Percentiles rank a stretch among this genome's conserved stretches.
These are phyloP conservation scores for Aspergillus udagawae DNA, from an alignment of 2,329 filamentous ascomycete species.

Conservation along the genomic window DNA sequence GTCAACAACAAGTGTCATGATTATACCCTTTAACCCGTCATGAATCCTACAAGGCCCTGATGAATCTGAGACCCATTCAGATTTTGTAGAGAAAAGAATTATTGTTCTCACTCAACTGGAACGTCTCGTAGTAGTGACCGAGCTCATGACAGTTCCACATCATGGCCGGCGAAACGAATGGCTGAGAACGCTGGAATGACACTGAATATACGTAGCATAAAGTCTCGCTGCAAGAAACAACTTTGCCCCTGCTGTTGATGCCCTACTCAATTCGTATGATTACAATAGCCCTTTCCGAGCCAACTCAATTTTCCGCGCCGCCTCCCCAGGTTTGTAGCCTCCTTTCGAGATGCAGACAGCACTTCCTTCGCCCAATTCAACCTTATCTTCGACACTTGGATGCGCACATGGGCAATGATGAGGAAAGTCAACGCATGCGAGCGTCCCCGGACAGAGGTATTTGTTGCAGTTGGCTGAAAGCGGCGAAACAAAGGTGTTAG, in stretches of 20 bases:
- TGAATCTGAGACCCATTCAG: not conserved
- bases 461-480: slow-evolving; percentile 74
- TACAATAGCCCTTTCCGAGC: slow-evolving; percentile 47
- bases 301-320: slow-evolving; percentile 46
- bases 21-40: not conserved
- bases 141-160: not conserved
- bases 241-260: not conserved
- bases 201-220: not conserved
- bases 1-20: not conserved
- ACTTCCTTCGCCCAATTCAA: slow-evolving; percentile 54
- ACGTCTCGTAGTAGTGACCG: not conserved
- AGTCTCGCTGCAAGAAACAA: not conserved
- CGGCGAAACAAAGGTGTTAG: not conserved
- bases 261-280: slow-evolving; percentile 12
- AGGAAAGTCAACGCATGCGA: slow-evolving; percentile 92
- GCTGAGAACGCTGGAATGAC: not conserved
- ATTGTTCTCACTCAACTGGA: not conserved
- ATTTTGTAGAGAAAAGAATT: not conserved
- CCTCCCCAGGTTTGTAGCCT: slow-evolving; percentile 45
- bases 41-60: not conserved
- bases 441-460: slow-evolving; percentile 90
- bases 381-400: slow-evolving; percentile 70
- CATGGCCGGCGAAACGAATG: not conserved
- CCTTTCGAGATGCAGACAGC: slow-evolving; percentile 47
- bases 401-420: slow-evolving; percentile 95